Evolutionary conservation across 306 rosid genomes (phyloP).

Genomic region (Arachis stenosperma): DNA sequence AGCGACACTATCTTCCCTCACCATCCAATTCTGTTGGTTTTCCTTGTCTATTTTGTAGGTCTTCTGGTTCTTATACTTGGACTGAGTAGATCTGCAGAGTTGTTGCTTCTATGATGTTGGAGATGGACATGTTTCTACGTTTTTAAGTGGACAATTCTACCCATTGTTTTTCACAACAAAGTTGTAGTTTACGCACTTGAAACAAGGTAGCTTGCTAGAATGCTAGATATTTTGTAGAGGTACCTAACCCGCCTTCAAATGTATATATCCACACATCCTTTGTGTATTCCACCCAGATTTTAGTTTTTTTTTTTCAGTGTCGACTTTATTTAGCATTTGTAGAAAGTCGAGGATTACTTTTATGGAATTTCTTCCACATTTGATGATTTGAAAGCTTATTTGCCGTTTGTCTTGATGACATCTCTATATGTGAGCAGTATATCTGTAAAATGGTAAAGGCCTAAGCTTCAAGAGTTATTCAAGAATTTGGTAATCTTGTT

Average conservation of each 20-base stretch:
- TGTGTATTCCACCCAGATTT: conserved; percentile 6
- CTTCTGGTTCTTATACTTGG: not conserved
- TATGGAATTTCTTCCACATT: not conserved
- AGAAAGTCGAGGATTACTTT: not conserved
- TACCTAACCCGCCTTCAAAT: conserved; percentile 21
- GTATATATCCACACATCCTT: conserved; percentile 21
- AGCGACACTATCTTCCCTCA: not conserved
- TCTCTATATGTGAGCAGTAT: no score
- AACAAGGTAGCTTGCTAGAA: conserved; percentile 44
- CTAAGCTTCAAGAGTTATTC: no score
- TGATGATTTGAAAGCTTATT: not conserved
- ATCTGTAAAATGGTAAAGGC: no score
- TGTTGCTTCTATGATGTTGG: conserved; percentile 46
- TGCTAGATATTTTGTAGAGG: conserved; percentile 42
- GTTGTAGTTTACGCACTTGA: conserved; percentile 46
- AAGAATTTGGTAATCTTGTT: no score
- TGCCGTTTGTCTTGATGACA: no score
- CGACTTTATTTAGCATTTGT: conserved; percentile 3
- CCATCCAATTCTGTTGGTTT: not conserved
- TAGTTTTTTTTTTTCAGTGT: not conserved
- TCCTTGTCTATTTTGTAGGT: not conserved
- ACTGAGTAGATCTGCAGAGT: conserved; percentile 41
- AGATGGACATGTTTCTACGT: conserved; percentile 41
- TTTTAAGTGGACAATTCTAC: conserved; percentile 41
- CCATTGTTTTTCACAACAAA: conserved; percentile 38